Conservation (phyloP, 2,329 filamentous ascomycete genomes). For the Catunica adiposa region DNA sequence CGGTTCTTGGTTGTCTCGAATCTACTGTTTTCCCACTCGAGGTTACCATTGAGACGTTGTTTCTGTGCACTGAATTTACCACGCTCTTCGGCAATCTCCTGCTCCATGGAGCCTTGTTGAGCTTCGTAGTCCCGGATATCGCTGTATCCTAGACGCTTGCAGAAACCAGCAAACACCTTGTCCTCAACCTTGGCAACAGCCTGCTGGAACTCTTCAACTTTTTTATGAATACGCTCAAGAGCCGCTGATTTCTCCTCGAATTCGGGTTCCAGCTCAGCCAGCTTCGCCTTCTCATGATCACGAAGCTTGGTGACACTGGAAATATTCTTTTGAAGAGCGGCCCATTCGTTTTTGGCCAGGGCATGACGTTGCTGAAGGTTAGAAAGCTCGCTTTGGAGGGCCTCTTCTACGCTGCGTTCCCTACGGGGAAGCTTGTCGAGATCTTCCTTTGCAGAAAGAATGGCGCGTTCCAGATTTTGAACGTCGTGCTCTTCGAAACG, state of each 20-base stretch:
- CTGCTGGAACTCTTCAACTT: slow-evolving; percentile 35
- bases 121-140: slow-evolving; percentile 88
- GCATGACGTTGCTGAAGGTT: slow-evolving; percentile 63
- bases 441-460: slow-evolving; percentile 59
- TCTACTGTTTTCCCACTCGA: slow-evolving; percentile 39
- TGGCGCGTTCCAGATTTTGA: slow-evolving; percentile 63
- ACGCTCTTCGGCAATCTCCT: slow-evolving; percentile 75
- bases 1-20: slow-evolving; percentile 46
- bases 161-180: slow-evolving; percentile 72
- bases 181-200: slow-evolving; percentile 74
- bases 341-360: slow-evolving; percentile 58
- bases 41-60: slow-evolving; percentile 48
- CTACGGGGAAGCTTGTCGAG: slow-evolving; percentile 65
- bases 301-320: slow-evolving; percentile 71
- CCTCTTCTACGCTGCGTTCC: slow-evolving; percentile 65
- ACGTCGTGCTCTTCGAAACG: slow-evolving; percentile 83
- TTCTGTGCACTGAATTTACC: slow-evolving; percentile 75
- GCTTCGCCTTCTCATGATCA: slow-evolving; percentile 52
- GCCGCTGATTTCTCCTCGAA: slow-evolving; percentile 54
- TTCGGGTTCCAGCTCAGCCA: slow-evolving; percentile 63
- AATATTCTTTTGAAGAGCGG: slow-evolving; percentile 65
- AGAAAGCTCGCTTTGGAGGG: slow-evolving; percentile 59
- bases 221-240: slow-evolving; percentile 40
- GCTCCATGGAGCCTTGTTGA: slow-evolving; percentile 80
- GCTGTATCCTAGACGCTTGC: slow-evolving; percentile 66